These are phyloP conservation scores for Pezicula carpinea DNA, from an alignment of 2,329 filamentous ascomycete species.

Conservation along the genomic window DNA sequence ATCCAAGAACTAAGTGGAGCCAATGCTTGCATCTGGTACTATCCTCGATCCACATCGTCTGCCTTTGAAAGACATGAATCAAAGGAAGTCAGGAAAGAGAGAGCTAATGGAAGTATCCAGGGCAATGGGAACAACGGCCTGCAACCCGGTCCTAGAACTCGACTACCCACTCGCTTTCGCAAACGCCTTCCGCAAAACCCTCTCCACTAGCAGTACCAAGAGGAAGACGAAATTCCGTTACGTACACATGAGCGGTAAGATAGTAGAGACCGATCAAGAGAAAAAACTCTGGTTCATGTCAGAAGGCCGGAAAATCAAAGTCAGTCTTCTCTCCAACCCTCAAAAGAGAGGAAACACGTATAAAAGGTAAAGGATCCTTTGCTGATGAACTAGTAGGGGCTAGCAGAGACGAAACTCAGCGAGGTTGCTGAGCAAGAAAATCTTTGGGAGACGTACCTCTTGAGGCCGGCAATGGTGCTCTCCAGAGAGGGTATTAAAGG, in stretches of 20 bases:
- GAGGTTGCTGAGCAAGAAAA: too few relatives aligned
- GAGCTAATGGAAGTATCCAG: neutral
- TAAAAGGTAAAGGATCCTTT: too few relatives aligned
- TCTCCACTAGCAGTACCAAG: conserved; percentile 2
- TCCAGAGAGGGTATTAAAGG: too few relatives aligned
- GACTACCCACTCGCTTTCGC: conserved; percentile 1
- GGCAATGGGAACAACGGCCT: conserved; percentile 4
- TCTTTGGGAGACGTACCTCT: too few relatives aligned
- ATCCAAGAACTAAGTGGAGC: conserved; percentile 9
- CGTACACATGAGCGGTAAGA: conserved; percentile 33
- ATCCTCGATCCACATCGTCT: too few relatives aligned
- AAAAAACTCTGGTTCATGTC: conserved; percentile 32
- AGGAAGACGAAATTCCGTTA: conserved; percentile 33
- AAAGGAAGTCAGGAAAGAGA: neutral
- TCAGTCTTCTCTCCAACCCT: neutral
- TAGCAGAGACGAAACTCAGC: too few relatives aligned
- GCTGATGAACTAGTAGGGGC: too few relatives aligned
- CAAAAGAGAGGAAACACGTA: too few relatives aligned
- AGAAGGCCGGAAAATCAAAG: conserved; percentile 25
- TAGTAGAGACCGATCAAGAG: conserved; percentile 35
- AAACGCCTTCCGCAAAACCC: conserved; percentile 6
- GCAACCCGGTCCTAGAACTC: conserved; percentile 3
- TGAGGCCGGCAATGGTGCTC: too few relatives aligned
- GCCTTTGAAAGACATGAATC: neutral
- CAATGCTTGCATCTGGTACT: conserved; percentile 16